phyloP scores from a whole-genome alignment of 2,329 filamentous ascomycete species.

The Botryotinia calthae region DNA sequence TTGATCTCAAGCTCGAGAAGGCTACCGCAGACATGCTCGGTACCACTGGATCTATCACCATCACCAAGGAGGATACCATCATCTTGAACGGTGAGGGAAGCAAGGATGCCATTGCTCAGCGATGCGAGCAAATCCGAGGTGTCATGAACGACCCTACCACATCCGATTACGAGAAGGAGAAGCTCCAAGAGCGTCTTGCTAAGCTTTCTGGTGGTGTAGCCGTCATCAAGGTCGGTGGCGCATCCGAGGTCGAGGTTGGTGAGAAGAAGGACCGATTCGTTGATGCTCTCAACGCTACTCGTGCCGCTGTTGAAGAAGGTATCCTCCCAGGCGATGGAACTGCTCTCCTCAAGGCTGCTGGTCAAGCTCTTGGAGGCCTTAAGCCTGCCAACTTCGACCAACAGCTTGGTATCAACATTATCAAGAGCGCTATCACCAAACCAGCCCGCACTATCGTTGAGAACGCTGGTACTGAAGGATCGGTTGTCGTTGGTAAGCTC shows the following conservation, averaged over 20 bases:
- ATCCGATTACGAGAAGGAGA: constrained; percentile 99
- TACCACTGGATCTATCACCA: constrained; percentile 96
- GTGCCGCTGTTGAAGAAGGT: constrained; percentile 97
- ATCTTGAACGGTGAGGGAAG: constrained; percentile 93
- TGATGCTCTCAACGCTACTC: constrained; percentile 95
- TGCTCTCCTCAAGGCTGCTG: constrained; percentile 93
- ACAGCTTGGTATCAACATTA: constrained; percentile 94
- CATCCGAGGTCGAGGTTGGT: constrained; percentile 96
- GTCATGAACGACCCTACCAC: constrained; percentile 92
- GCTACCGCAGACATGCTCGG: constrained; percentile 93
- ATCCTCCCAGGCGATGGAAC: constrained; percentile 98
- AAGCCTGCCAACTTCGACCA: constrained; percentile 98
- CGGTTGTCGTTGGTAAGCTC: constrained; percentile 96
- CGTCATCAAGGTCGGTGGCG: constrained; percentile 97
- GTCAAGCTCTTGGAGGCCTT: constrained; percentile 77
- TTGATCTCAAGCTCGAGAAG: constrained; percentile 99
- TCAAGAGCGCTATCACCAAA: constrained; percentile 97
- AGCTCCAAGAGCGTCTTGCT: constrained; percentile 98
- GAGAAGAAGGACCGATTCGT: constrained; percentile 99
- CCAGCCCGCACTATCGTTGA: constrained; percentile 94
- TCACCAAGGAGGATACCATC: constrained; percentile 99
- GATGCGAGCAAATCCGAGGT: constrained; percentile 98
- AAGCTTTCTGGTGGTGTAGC: constrained; percentile 99
- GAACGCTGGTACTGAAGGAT: constrained; percentile 94
- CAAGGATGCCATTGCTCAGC: constrained; percentile 91